Percentiles rank a stretch among this genome's conserved stretches.
Conservation (phyloP, 805 yeast species). For the Maudiozyma barnettii region DNA sequence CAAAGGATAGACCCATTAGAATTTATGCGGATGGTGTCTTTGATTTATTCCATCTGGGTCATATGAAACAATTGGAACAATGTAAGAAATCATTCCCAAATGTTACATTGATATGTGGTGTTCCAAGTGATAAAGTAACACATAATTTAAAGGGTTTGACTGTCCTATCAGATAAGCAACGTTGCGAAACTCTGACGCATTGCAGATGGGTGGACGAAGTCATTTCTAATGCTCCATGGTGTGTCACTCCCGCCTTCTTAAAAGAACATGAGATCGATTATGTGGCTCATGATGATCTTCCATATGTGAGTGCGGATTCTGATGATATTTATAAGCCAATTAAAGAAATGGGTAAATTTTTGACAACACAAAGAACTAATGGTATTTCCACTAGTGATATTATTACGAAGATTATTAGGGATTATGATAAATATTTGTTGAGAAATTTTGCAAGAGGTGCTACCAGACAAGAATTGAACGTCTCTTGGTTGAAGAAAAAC, state of each 20-base stretch:
- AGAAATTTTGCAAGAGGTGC: slow-evolving; percentile 97
- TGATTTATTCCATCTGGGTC: slow-evolving; percentile 93
- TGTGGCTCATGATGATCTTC: slow-evolving; percentile 96
- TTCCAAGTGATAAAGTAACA: slow-evolving; percentile 83
- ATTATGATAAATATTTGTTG: slow-evolving; percentile 93
- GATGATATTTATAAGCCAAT: slow-evolving; percentile 92
- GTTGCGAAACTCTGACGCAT: slow-evolving; percentile 84
- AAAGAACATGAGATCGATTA: slow-evolving; percentile 77
- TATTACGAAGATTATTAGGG: slow-evolving; percentile 88
- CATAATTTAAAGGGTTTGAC: slow-evolving; percentile 91
- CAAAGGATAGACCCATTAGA: slow-evolving; percentile 74
- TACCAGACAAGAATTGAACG: slow-evolving; percentile 89
- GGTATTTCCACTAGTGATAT: slow-evolving; percentile 95
- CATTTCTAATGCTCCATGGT: slow-evolving; percentile 91
- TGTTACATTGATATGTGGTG: slow-evolving; percentile 79
- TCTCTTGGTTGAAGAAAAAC: slow-evolving; percentile 94
- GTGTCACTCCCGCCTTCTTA: slow-evolving; percentile 75
- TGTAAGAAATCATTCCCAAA: slow-evolving; percentile 86
- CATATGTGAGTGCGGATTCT: slow-evolving; percentile 79
- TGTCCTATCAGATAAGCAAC: slow-evolving; percentile 76
- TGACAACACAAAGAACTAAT: slow-evolving; percentile 92
- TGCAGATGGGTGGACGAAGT: slow-evolving; percentile 98
- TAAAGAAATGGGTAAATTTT: slow-evolving; percentile 80
- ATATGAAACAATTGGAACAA: slow-evolving; percentile 95
- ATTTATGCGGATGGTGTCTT: slow-evolving; percentile 98